Base-by-base conservation (phyloP, 768 basidiomycete species). In the Naganishia antarctica region DNA sequence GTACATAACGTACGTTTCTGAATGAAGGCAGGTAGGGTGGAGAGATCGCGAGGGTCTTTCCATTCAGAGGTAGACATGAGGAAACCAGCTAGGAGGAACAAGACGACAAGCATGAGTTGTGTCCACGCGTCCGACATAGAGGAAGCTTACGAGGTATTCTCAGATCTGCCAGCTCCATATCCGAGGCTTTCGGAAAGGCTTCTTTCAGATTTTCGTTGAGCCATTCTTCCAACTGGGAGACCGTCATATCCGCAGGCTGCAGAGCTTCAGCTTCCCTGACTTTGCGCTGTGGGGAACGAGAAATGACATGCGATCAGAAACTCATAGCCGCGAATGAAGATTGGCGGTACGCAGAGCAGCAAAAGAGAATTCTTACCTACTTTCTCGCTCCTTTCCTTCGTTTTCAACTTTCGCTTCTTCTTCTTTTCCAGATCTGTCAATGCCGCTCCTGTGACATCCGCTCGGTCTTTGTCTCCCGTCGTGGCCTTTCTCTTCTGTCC, bases 141-240 rank as follows among this genome's bases (percentile, higher is more conserved):
- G 23, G 44, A 9, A 9, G 76, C 85, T 68, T 73, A 90, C 92
- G 85, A 72, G 87, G 87, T 76, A 96, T 86, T 57, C 80, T 81
- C 47, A 87, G 80, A 70, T 94, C 91, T 13, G 84, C 83, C 40
- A 93, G 81, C 79, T 98, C 93, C 64, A 98, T 81, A 13, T 79
- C 79, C 8, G 87, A 88, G 70, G 88, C 78, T 50, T 86, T 82
- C 2, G 85, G 80, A 70, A 86, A 87, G 3, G 84, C 82, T 70
- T 85, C 88, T 50, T 69, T 63, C 61, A 67, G n/a, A 26, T 47
- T 62, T 18, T 60, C 61, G 41, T 18, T 32, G 18, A 67, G 58
- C 44, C 40, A 67, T 15, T 57, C 46, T 12, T 61, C 58, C 21
- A 65, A 45, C 34, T 65, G 46, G 4, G 46, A 23, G 16, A 50